Evolutionary conservation across 768 basidiomycete species (phyloP).

Genomic region (Cystofilobasidium bisporidii): DNA sequence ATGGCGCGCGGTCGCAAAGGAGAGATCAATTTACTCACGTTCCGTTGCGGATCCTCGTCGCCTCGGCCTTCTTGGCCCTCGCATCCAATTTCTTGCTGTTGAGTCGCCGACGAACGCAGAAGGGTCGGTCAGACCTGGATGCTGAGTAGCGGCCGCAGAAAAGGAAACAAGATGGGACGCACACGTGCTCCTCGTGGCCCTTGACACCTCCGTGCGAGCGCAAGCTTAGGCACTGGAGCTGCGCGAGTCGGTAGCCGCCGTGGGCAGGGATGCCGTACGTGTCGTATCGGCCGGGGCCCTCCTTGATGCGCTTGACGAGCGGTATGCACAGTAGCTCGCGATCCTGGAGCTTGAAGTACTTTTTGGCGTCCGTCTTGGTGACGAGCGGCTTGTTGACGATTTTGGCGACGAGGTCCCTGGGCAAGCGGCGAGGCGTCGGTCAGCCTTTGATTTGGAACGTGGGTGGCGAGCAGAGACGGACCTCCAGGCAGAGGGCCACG

Average conservation of each 20-base stretch:
- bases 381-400: neutral
- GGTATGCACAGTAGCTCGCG: neutral
- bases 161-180: no score
- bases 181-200: neutral
- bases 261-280: neutral
- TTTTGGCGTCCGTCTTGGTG: neutral
- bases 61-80: neutral
- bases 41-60: neutral
- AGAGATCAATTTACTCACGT: neutral
- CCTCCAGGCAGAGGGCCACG: neutral
- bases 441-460: no score
- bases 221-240: neutral
- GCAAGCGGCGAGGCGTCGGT: no score
- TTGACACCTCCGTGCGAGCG: neutral
- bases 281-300: neutral
- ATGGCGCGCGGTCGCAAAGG: no score
- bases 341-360: neutral
- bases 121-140: no score
- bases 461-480: neutral
- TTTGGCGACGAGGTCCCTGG: neutral
- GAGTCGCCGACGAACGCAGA: neutral
- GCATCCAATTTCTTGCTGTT: neutral
- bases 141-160: no score
- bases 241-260: neutral
- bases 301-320: neutral